Evolutionary conservation across 305 asterid species (phyloP), one percentile per base, ranked within the genome.

Genomic region (Ajuga reptans): DNA sequence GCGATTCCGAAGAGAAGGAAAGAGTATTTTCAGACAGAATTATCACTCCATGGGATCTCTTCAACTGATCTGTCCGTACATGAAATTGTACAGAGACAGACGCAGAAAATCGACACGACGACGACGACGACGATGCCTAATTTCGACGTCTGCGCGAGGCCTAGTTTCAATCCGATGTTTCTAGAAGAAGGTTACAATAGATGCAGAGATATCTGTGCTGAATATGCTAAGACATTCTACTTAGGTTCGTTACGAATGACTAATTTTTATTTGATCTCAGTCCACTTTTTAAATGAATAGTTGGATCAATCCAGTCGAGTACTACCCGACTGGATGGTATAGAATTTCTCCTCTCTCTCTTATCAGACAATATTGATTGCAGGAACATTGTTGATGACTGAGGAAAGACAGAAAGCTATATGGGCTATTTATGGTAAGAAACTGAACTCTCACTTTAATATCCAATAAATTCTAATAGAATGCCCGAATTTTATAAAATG

Each of bases 181-280:
- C 92, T 87, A 73, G 85, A 84, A 46, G 92, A 89, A 72, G 81
- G 89, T 0, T 89, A 89, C 66, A 81, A 76, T 9, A 71, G 87
- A 72, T 89, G 95, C 84, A 84, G 81, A 68, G 86, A 82, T 14
- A 77, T 89, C 33, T 89, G 96, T 79, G 87, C 84, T 39, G 96
- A 87, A 79, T 83, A 87, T 82, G 96, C 96, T 3, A 89, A 87
- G 60, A 89, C 96, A 4, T 89, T 89, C 83, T 89, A 87, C 78
- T 73, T 87, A 64, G 94, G 94, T 87, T 27, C 65, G 16, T 21
- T n/a, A n/a, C n/a, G n/a, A 21, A 21, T 21, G 2, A 21, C 27
- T 21, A 1, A 21, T 21, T 21, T 21, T 21, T 21, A 21, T 21
- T 21, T 21, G 27, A 21, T 21, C 27, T 21, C 1, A 21, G 2